Percentiles rank a stretch among this genome's conserved stretches.
Evolutionary conservation across 805 yeast genomes (phyloP).

Genomic region (Wickerhamomyces ciferrii): DNA sequence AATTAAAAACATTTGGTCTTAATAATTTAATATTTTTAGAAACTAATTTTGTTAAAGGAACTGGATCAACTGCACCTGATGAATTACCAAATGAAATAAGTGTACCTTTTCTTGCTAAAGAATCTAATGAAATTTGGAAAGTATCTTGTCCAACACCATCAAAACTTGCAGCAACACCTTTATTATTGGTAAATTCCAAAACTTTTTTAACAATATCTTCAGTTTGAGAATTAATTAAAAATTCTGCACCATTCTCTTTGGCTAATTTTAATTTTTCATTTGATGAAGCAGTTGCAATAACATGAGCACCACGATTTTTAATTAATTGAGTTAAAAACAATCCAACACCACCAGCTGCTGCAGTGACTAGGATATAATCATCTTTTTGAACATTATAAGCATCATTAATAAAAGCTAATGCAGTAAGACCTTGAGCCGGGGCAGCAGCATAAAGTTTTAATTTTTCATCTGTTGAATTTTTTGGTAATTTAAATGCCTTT

Average conservation of each 20-base stretch:
- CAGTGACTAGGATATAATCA: constrained; percentile 74
- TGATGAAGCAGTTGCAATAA: constrained; percentile 81
- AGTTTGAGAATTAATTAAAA: constrained; percentile 46
- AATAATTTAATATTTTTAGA: constrained; percentile 57
- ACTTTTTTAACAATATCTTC: constrained; percentile 56
- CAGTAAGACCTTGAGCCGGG: constrained; percentile 73
- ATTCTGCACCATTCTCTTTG: constrained; percentile 72
- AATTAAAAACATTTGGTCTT: constrained; percentile 58
- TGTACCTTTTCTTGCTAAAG: constrained; percentile 67
- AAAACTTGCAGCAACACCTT: constrained; percentile 64
- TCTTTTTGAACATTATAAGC: constrained; percentile 63
- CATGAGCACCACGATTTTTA: constrained; percentile 62
- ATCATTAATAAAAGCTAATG: constrained; percentile 62
- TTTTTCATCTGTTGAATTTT: constrained; percentile 39
- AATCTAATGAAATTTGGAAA: constrained; percentile 54
- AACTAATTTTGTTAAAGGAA: constrained; percentile 43
- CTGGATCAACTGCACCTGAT: constrained; percentile 75
- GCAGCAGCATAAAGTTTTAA: constrained; percentile 55
- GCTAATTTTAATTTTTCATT: constrained; percentile 66
- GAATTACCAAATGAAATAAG: constrained; percentile 80
- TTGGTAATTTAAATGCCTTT: constrained; percentile 43
- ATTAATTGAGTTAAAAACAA: constrained; percentile 62
- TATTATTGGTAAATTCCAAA: constrained; percentile 52
- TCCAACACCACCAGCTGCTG: constrained; percentile 97
- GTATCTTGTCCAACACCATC: constrained; percentile 82